These are phyloP conservation scores for Cordyceps cicadae DNA, from an alignment of 2,329 filamentous ascomycete genomes.

Conservation along the genomic window DNA sequence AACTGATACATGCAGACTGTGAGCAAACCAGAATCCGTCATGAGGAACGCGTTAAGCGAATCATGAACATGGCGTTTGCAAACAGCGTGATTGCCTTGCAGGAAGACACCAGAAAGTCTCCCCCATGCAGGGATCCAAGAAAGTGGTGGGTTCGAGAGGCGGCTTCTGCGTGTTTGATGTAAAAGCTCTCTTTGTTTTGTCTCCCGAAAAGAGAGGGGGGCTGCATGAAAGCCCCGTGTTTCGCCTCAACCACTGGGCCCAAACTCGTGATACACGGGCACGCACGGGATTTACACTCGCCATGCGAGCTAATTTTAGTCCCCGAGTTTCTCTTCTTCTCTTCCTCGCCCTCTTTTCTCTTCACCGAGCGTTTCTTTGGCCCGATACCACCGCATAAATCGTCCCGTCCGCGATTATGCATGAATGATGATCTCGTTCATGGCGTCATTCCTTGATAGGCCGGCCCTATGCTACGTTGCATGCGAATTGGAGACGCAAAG, in stretches of 20 bases:
- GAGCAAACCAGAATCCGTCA: neutral
- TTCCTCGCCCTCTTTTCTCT: neutral
- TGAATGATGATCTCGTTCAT: slow-evolving; percentile 1
- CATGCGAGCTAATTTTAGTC: neutral
- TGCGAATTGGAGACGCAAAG: no score
- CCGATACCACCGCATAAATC: neutral
- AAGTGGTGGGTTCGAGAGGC: neutral
- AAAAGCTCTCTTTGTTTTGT: neutral
- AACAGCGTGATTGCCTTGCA: neutral
- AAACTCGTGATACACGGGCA: neutral
- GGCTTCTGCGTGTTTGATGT: neutral
- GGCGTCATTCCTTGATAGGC: neutral
- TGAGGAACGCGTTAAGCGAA: neutral
- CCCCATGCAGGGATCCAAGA: neutral
- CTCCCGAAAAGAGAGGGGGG: slow-evolving; percentile 1
- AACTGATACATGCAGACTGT: neutral
- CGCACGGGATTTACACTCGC: neutral
- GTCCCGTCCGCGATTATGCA: neutral
- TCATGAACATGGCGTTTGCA: neutral
- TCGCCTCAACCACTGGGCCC: slow-evolving; percentile 2
- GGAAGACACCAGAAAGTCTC: neutral
- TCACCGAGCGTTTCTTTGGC: neutral
- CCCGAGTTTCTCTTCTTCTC: neutral
- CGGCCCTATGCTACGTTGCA: neutral
- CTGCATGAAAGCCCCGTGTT: slow-evolving; percentile 3